phyloP scores from a whole-genome alignment of 352 stramenopile genomes.

The Phytophthora capsici region DNA sequence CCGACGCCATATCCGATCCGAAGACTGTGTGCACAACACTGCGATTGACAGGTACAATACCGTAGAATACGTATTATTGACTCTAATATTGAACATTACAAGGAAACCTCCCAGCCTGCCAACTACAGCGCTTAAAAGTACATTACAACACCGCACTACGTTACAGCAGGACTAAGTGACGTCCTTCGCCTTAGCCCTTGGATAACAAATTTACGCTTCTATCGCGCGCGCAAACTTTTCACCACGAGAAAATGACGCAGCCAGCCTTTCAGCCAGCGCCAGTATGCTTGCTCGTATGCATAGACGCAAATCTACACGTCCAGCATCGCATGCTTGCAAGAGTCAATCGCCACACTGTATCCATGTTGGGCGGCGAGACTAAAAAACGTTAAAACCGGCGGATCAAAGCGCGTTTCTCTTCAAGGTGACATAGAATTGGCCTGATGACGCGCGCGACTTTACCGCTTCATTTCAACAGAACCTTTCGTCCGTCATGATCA shows the following conservation, averaged over 20 bases:
- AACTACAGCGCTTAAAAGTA: too few relatives aligned
- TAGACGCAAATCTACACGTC: not conserved
- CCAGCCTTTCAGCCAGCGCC: not conserved
- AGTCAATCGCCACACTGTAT: not conserved
- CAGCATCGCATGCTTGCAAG: slow-evolving; percentile 13
- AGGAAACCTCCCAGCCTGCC: too few relatives aligned
- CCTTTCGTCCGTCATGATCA: slow-evolving; percentile 6
- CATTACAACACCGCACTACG: too few relatives aligned
- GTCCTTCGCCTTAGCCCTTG: not conserved
- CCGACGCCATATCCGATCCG: slow-evolving; percentile 14
- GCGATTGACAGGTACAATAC: too few relatives aligned
- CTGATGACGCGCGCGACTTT: slow-evolving; percentile 28
- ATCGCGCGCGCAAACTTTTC: not conserved
- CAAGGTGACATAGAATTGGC: slow-evolving; percentile 4
- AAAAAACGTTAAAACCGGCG: slow-evolving; percentile 10
- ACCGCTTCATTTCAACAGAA: not conserved
- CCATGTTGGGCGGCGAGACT: not conserved
- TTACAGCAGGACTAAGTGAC: too few relatives aligned
- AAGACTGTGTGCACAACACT: too few relatives aligned
- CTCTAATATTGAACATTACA: too few relatives aligned
- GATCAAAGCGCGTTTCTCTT: slow-evolving; percentile 7
- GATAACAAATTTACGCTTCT: not conserved
- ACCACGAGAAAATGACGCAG: slow-evolving; percentile 8
- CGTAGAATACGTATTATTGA: too few relatives aligned
- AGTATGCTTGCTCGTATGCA: not conserved